These are phyloP conservation scores for Melastoma malabathricum DNA, from an alignment of 345 rosid genomes.

Conservation along the genomic window DNA sequence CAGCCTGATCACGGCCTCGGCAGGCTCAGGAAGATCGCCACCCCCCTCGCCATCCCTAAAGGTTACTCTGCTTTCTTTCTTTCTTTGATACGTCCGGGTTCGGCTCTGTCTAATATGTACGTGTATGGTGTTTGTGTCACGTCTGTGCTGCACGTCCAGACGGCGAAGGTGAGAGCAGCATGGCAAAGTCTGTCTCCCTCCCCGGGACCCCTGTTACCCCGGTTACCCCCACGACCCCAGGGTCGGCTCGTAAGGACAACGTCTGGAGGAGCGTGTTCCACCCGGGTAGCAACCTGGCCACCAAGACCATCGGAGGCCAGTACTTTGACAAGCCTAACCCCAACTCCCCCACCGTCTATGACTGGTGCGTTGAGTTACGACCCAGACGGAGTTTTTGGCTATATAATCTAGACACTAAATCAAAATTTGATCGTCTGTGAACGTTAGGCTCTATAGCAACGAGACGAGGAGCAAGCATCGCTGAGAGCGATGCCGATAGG, in stretches of 20 bases:
- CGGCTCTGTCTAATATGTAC: not conserved
- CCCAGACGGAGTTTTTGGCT: not conserved
- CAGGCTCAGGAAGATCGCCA: constrained; percentile 50
- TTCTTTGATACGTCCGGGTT: not conserved
- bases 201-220: constrained; percentile 62
- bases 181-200: constrained; percentile 48
- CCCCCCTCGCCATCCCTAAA: constrained; percentile 29
- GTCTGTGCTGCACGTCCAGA: too few relatives aligned
- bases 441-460: constrained; percentile 78
- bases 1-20: constrained; percentile 85
- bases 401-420: too few relatives aligned
- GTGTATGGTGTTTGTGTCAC: not conserved
- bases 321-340: constrained; percentile 76
- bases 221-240: constrained; percentile 49
- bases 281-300: constrained; percentile 92
- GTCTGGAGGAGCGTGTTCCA: constrained; percentile 97
- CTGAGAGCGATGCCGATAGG: constrained; percentile 8
- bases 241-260: constrained; percentile 53
- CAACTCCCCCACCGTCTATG: constrained; percentile 86
- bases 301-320: constrained; percentile 44
- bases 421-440: not conserved
- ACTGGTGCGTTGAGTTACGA: constrained; percentile 32
- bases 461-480: constrained; percentile 78
- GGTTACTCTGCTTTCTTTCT: too few relatives aligned
- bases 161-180: constrained; percentile 33